Evolutionary conservation across 805 yeast genomes (phyloP).

Genomic region (Pichia ethanolica): DNA sequence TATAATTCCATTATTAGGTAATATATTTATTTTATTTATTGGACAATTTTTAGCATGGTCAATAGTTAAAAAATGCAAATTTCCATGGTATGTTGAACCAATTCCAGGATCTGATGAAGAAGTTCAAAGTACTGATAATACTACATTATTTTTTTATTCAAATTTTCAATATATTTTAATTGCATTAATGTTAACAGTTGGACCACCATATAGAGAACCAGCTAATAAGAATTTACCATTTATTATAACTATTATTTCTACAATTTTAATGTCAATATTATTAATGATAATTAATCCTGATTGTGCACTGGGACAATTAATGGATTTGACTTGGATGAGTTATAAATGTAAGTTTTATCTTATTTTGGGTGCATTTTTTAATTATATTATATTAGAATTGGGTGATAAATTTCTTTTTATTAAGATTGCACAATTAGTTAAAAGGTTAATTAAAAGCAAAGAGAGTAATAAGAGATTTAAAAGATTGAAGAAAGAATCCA

Average conservation of each 20-base stretch:
- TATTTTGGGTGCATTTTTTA: conserved; percentile 37
- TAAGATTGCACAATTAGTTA: conserved; percentile 33
- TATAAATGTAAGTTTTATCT: conserved; percentile 43
- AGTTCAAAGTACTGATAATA: conserved; percentile 85
- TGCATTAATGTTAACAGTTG: conserved; percentile 80
- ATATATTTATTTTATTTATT: conserved; percentile 51
- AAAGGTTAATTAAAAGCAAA: conserved; percentile 27
- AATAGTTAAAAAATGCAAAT: conserved; percentile 35
- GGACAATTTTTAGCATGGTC: conserved; percentile 71
- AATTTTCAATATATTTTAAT: conserved; percentile 84
- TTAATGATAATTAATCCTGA: conserved; percentile 50
- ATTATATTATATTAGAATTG: conserved; percentile 39
- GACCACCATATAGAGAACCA: conserved; percentile 89
- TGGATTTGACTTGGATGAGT: conserved; percentile 68
- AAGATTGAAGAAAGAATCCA: conserved; percentile 27
- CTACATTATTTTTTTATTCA: conserved; percentile 70
- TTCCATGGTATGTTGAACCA: conserved; percentile 75
- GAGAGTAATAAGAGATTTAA: conserved; percentile 32
- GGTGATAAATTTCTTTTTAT: conserved; percentile 40
- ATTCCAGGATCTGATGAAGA: conserved; percentile 74
- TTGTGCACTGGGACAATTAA: conserved; percentile 52
- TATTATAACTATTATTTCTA: conserved; percentile 47
- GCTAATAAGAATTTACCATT: conserved; percentile 63
- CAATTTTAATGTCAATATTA: conserved; percentile 41
- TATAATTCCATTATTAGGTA: conserved; percentile 72